Evolutionary conservation across 2,329 filamentous ascomycete species (phyloP), one percentile per base, ranked within the genome.

Genomic region (Trichoderma sp.): DNA sequence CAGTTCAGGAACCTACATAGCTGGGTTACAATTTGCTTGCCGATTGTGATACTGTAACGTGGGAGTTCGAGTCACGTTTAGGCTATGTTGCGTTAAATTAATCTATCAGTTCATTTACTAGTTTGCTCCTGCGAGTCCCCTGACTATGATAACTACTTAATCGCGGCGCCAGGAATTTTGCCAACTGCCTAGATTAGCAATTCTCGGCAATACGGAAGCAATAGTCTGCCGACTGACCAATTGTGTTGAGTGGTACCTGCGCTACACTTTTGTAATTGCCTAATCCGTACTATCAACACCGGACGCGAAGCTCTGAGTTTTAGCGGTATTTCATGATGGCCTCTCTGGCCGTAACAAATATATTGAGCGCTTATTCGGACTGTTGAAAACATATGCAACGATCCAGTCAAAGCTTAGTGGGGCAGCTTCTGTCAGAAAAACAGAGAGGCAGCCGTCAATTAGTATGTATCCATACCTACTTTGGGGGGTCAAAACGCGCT

Each of bases 11-110:
- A 21, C 45, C 45, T 8, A n/a, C n/a, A n/a, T 53, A n/a, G 64
- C 35, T 66, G 38, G 35, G 64, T 66, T 66, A 31, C 64, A 66
- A 50, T 66, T 45, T 50, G 5, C 38, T 66, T 24, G 24, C 24
- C 21, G 35, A 45, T 66, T 66, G 24, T 66, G 24, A 66, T 66
- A 50, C 16, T 66, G 64, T 66, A 66, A 66, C 64, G 64, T 66
- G 21, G 35, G 64, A 66, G 38, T 50, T 45, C 29, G 16, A 31
- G 64, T 50, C 35, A 66, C 64, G 38, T 66, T 66, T 66, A 66
- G 38, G 64, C 64, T 50, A 66, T 66, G 38, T 66, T 38, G 38
- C 35, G 5, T 50, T 5, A n/a, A 45, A 18, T 41, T 50, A 66
- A 66, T 66, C 35, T 14, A 66, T 66, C 35, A 8, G n/a, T 66